A percentile compares a stretch with the other conserved stretches of the same genome.
Evolutionary conservation across 2,329 filamentous ascomycete genomes (phyloP).

Genomic region (Capronia americana): DNA sequence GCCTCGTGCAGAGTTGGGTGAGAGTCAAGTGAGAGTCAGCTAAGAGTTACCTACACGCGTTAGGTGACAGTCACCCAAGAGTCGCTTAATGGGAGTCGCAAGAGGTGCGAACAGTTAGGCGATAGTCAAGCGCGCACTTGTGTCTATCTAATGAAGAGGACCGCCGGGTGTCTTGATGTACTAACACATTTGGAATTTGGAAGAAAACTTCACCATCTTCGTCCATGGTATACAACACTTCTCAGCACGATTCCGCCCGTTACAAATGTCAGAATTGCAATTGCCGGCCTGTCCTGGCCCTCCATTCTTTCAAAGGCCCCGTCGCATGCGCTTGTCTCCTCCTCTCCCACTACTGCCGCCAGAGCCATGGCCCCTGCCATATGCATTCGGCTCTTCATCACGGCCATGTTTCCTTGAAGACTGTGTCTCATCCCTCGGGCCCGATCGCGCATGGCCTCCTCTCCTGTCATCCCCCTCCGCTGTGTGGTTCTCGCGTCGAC

Average conservation of each 20-base stretch:
- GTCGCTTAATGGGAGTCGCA: too few relatives aligned
- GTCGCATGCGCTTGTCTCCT: conserved; percentile 51
- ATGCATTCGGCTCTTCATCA: conserved; percentile 41
- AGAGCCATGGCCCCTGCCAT: conserved; percentile 34
- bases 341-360: conserved; percentile 43
- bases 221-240: conserved; percentile 18
- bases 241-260: not conserved
- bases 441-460: conserved; percentile 31
- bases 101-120: too few relatives aligned
- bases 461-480: conserved; percentile 31
- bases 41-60: too few relatives aligned
- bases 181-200: conserved; percentile 17
- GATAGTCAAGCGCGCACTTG: not conserved
- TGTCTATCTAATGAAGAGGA: not conserved
- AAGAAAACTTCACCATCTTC: conserved; percentile 11
- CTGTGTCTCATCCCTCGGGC: conserved; percentile 45
- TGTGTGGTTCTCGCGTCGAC: conserved; percentile 29
- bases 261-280: not conserved
- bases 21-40: too few relatives aligned
- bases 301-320: conserved; percentile 43
- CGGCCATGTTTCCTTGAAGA: conserved; percentile 47
- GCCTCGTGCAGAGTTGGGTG: too few relatives aligned
- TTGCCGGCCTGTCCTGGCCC: not conserved
- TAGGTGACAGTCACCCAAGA: too few relatives aligned
- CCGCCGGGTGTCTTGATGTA: not conserved